Base-by-base conservation (phyloP, 164 flowering plant genomes). In the Santalum album region DNA sequence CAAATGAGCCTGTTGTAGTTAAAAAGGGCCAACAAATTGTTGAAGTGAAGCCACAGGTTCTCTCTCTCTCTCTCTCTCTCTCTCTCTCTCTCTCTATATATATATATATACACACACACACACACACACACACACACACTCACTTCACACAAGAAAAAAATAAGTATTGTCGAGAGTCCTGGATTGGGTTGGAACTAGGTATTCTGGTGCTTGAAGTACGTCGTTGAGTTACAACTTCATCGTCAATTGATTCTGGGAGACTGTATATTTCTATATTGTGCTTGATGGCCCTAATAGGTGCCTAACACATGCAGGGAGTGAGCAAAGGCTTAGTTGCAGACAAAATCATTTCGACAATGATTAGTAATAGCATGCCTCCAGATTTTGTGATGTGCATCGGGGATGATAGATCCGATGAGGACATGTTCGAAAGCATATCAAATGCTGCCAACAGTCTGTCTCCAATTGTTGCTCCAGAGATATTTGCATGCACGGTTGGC, bases 21-120 rank as follows among this genome's bases (percentile, higher is more conserved):
- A 73, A 62, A 38, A 68, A 72, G 25, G 83, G 83, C 17, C 72
- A 73, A 49, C 60, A 70, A 23, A 78, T 78, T 19, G 80, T 78
- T 18, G 83, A 78, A 71, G 78, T 75, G 6, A 75, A 75, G 53
- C 80, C 76, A 23, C 83, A 78, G 82, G 82, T 78, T 60, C 18
- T 0, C 12, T 43, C 57, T 2, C 27, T 23, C 16, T 45, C 15
- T 12, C 16, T 38, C 38, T 39, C 24, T 16, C 12, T 10, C n/a
- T 19, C 12, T 42, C 16, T n/a, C n/a, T n/a, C n/a, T n/a, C n/a
- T n/a, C n/a, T n/a, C n/a, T n/a, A n/a, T n/a, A n/a, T 38, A n/a
- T n/a, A n/a, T n/a, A n/a, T n/a, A n/a, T n/a, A n/a, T n/a, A n/a
- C n/a, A n/a, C n/a, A n/a, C n/a, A n/a, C n/a, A n/a, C n/a, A n/a